Base-by-base conservation (phyloP, 352 stramenopile genomes). In the Pythium plurisporium region DNA sequence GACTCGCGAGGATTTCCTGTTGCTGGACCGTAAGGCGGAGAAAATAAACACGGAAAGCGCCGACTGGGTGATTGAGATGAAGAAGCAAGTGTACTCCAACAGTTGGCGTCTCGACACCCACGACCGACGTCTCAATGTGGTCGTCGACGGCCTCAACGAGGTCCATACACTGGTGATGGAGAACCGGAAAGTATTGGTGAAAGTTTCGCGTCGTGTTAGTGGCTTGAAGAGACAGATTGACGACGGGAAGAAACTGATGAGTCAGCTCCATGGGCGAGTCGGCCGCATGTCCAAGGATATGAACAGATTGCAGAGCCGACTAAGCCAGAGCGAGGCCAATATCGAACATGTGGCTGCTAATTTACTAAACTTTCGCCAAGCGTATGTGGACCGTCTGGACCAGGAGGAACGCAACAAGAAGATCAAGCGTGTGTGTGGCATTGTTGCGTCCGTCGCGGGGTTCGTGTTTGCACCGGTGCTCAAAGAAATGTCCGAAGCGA, bases 401-500 rank as follows among this genome's bases (percentile, higher is more conserved):
- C 38, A 65, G 12, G 58, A 71, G 29, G 26, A 59, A 20, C 48
- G 46, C n/a, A 61, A 53, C 37, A 58, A 62, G 38, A 62, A 50
- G 33, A 47, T 56, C 43, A 67, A 68, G 50, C 65, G 59, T 59
- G 52, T 63, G 26, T 64, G 59, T 19, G 54, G 64, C 1, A 25
- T 65, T 5, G 49, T 72, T 14, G 55, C 59, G 14, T 59, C 54
- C 0, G 45, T 65, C 1, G 50, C 49, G 8, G 64, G 64, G 1
- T 64, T 72, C 29, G 53, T 61, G 12, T 68, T 68, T 30, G 59
- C 50, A 7, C 64, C 64, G 0, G 49, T 59, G 27, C 49, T 72
- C 25, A 68, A 68, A 19, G 44, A 72, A 31, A 52, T 62, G 8
- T 55, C 60, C 19, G 50, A 68, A 42, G 55, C 55, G 22, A 42